phyloP scores from a whole-genome alignment of 2,329 filamentous ascomycete genomes.

The Huntiella abstrusa region DNA sequence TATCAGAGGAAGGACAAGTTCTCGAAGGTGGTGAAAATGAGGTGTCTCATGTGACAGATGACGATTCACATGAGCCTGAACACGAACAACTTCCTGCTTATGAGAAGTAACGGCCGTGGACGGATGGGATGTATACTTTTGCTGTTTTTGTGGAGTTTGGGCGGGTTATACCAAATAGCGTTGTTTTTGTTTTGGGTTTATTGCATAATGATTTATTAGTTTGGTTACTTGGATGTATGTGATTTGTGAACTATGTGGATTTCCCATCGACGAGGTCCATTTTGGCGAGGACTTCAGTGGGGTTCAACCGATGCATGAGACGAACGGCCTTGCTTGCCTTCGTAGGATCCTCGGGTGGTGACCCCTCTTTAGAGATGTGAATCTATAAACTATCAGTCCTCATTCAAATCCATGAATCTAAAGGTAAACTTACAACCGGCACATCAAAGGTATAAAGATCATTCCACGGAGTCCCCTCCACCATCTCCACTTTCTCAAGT shows the following conservation, averaged over 20 bases:
- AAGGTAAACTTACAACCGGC: conserved; percentile 43
- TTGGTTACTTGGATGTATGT: neutral
- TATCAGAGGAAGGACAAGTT: no score
- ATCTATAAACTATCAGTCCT: conserved; percentile 24
- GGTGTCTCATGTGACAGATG: neutral
- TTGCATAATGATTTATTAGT: neutral
- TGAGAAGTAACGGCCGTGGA: conserved; percentile 16
- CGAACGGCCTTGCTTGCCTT: conserved; percentile 43
- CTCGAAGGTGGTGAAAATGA: neutral
- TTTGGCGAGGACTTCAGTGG: conserved; percentile 43
- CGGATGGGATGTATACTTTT: neutral
- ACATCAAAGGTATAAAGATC: conserved; percentile 66
- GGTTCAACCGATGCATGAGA: conserved; percentile 60
- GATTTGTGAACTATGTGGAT: neutral
- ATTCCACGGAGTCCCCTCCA: conserved; percentile 48
- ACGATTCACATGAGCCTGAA: conserved; percentile 5
- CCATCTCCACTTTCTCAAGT: conserved; percentile 52
- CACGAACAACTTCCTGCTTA: conserved; percentile 23
- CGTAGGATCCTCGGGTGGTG: conserved; percentile 31
- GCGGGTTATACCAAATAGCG: neutral
- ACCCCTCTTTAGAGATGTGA: conserved; percentile 39
- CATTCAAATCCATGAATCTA: neutral
- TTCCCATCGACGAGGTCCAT: conserved; percentile 43
- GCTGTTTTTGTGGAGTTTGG: neutral
- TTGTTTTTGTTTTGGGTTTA: neutral